These are phyloP conservation scores for Parietaria judaica DNA, from an alignment of 306 rosid genomes.

Conservation along the genomic window DNA sequence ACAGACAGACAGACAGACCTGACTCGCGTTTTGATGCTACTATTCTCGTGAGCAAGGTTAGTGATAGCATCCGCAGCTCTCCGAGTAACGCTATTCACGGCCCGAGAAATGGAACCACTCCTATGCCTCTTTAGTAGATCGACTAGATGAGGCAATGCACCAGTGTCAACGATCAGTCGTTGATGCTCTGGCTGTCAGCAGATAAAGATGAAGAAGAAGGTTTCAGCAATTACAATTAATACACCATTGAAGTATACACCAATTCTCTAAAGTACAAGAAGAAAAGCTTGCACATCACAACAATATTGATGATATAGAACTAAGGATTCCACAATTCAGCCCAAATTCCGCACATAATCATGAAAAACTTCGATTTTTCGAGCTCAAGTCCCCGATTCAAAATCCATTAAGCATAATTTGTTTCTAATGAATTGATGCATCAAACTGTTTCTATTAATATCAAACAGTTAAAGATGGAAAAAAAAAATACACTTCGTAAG, in stretches of 20 bases:
- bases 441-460: no score
- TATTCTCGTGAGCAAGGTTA: constrained; percentile 97
- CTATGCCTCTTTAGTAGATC: constrained; percentile 76
- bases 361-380: no score
- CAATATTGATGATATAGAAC: no score
- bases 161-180: constrained; percentile 81
- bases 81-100: constrained; percentile 82
- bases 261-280: neutral
- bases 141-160: constrained; percentile 76
- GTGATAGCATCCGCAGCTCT: constrained; percentile 99
- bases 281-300: no score
- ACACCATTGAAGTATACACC: neutral
- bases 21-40: constrained; percentile 87
- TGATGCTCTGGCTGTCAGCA: constrained; percentile 94
- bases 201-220: constrained; percentile 12
- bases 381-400: no score
- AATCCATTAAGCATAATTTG: no score
- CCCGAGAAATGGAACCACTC: constrained; percentile 47
- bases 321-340: no score
- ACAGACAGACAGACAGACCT: constrained; percentile 46
- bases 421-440: no score
- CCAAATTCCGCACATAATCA: no score
- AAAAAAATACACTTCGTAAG: no score
- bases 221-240: constrained; percentile 29
- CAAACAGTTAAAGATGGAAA: no score